A percentile compares a stretch with the other conserved stretches of the same genome.
Conservation (phyloP, 495 filamentous ascomycete genomes). For the Daldinia loculata region DNA sequence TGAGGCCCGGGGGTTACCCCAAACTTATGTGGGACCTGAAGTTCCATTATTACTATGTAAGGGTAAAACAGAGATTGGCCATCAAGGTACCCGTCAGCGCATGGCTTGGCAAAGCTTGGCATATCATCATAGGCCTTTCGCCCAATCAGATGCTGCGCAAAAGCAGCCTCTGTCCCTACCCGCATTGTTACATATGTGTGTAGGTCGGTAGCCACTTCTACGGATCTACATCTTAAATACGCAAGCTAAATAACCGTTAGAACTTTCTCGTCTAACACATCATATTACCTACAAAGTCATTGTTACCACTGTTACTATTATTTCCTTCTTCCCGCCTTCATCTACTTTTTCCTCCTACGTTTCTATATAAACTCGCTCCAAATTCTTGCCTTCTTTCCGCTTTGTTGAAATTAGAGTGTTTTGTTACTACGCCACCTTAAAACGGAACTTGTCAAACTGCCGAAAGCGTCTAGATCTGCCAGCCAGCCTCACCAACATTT, state of each 20-base stretch:
- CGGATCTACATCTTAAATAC: constrained; percentile 2
- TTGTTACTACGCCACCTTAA: neutral
- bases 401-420: constrained; percentile 6
- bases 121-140: constrained; percentile 19
- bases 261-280: constrained; percentile 21
- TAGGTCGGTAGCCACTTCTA: constrained; percentile 19
- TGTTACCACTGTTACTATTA: neutral
- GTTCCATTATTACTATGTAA: constrained; percentile 35
- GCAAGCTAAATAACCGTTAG: constrained; percentile 30
- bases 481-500: constrained; percentile 3
- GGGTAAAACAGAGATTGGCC: constrained; percentile 26
- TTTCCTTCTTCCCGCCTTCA: constrained; percentile 1
- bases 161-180: constrained; percentile 22
- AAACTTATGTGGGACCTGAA: constrained; percentile 21
- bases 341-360: neutral
- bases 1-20: neutral
- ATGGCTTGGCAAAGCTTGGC: constrained; percentile 36
- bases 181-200: constrained; percentile 18
- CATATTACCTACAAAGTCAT: neutral
- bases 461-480: constrained; percentile 24
- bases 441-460: constrained; percentile 13
- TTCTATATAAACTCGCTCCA: constrained; percentile 2
- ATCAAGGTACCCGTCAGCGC: constrained; percentile 36
- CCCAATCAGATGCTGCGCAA: constrained; percentile 22
- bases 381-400: neutral